phyloP scores from a whole-genome alignment of 2,329 filamentous ascomycete species.

The Verticillium longisporum region DNA sequence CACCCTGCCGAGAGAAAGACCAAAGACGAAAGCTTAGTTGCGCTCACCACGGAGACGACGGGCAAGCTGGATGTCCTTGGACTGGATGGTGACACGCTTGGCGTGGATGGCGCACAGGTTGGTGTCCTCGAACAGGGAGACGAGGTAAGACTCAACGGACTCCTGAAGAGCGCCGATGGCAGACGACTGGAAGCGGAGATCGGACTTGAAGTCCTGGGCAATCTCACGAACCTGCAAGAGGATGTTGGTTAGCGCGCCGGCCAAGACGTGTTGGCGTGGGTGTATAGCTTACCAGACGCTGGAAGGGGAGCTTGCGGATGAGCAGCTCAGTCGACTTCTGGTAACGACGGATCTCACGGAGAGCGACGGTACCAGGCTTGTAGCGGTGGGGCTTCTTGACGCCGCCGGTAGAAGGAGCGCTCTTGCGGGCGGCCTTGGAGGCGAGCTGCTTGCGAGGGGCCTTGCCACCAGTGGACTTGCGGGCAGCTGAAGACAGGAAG shows the following conservation, averaged over 20 bases:
- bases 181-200: conserved; percentile 95
- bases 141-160: conserved; percentile 97
- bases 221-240: conserved; percentile 72
- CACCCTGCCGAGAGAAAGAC: conserved; percentile 21
- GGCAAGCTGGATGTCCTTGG: conserved; percentile 95
- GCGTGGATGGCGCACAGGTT: conserved; percentile 98
- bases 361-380: conserved; percentile 80
- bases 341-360: conserved; percentile 89
- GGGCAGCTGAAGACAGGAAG: conserved; percentile 28
- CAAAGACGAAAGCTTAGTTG: conserved; percentile 51
- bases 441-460: conserved; percentile 92
- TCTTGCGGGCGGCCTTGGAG: conserved; percentile 98
- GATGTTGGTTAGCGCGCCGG: conserved; percentile 4
- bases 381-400: conserved; percentile 92
- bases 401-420: conserved; percentile 91
- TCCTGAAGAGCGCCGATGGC: conserved; percentile 97
- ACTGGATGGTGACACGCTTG: conserved; percentile 98
- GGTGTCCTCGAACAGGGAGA: conserved; percentile 97
- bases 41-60: conserved; percentile 91
- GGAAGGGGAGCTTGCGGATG: conserved; percentile 95
- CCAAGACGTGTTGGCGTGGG: background rate
- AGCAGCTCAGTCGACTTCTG: conserved; percentile 86
- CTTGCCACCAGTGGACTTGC: conserved; percentile 76
- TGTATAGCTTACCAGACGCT: conserved; percentile 64
- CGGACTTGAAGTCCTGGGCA: conserved; percentile 89